Base-by-base conservation (phyloP, 495 filamentous ascomycete species). In the Letharia lupina region DNA sequence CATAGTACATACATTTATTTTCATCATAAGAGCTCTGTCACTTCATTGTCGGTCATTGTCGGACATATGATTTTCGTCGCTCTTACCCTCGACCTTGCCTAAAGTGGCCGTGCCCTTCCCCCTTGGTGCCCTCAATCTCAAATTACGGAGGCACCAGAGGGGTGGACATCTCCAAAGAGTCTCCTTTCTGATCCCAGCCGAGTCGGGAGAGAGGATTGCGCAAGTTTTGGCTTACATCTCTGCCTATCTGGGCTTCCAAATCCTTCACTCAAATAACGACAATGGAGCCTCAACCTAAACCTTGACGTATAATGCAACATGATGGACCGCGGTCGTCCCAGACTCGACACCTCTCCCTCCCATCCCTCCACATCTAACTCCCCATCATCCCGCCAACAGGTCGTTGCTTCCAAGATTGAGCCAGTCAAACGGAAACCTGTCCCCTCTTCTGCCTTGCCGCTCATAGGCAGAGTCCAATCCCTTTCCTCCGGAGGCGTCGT, bases 341-440 rank as follows among this genome's bases (percentile, higher is more conserved):
- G 35, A 66, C 48, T 62, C 31, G 62, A 57, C 48, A 16, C 35
- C 63, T 68, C 61, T 63, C 31, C 62, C 56, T 54, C 52, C 15
- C 50, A 64, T 28, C 56, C 64, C 52, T 54, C 67, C 33, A 61
- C 67, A 47, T 54, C 70, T 40, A 58, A 50, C 33, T 54, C 44
- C n/a, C 58, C 66, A 28, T 50, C 67, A 63, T 65, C 62, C 40
- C 67, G 45, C 28, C 59, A 67, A 59, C 40, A 57, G 6, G 56
- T 66, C 23, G 47, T 67, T 20, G 40, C 57, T 23, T 64, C 70
- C 4, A 67, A 67, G 54, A 23, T 37, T 64, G 74, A 76, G 47
- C 67, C 72, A 16, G 70, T 77, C 39, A 74, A 73, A 61, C 69
- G 75, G 23, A 77, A 77, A 65, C 76, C 75, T 68, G 68, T 77